phyloP scores from a whole-genome alignment of 306 rosid genomes.

The Vachellia pachyceras region DNA sequence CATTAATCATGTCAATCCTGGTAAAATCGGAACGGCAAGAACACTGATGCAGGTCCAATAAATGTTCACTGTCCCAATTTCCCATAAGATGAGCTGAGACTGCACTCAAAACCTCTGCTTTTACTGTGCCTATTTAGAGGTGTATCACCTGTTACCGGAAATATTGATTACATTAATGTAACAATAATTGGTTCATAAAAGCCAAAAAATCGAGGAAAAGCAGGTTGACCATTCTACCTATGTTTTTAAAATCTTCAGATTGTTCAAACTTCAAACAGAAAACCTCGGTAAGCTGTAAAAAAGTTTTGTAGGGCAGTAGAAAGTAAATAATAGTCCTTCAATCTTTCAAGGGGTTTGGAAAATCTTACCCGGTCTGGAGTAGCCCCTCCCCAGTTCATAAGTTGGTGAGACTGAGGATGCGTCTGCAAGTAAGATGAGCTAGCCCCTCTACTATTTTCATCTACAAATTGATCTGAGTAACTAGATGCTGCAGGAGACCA shows the following conservation, averaged over 20 bases:
- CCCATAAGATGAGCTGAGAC: conserved; percentile 36
- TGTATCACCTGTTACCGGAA: conserved; percentile 56
- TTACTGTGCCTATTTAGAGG: conserved; percentile 37
- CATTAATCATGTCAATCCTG: conserved; percentile 42
- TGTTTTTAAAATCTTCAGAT: conserved; percentile 8
- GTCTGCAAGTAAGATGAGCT: conserved; percentile 76
- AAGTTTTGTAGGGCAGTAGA: not conserved
- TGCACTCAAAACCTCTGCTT: conserved; percentile 43
- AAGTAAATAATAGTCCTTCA: not conserved
- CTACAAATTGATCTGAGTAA: conserved; percentile 78
- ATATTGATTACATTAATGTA: conserved; percentile 1
- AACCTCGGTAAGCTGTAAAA: not conserved
- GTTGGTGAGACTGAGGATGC: conserved; percentile 88
- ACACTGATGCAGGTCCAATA: conserved; percentile 36
- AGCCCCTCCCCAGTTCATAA: conserved; percentile 75
- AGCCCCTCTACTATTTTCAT: conserved; percentile 69
- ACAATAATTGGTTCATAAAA: not conserved
- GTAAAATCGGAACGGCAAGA: conserved; percentile 31
- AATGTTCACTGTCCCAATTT: conserved; percentile 47
- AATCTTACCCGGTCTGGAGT: conserved; percentile 87
- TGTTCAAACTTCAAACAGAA: not conserved
- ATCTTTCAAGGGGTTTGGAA: conserved; percentile 29
- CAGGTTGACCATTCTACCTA: not conserved
- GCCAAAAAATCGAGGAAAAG: not conserved
- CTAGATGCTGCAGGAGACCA: conserved; percentile 83